phyloP scores from a whole-genome alignment of 2,329 filamentous ascomycete genomes.

The Periconia digitata region DNA sequence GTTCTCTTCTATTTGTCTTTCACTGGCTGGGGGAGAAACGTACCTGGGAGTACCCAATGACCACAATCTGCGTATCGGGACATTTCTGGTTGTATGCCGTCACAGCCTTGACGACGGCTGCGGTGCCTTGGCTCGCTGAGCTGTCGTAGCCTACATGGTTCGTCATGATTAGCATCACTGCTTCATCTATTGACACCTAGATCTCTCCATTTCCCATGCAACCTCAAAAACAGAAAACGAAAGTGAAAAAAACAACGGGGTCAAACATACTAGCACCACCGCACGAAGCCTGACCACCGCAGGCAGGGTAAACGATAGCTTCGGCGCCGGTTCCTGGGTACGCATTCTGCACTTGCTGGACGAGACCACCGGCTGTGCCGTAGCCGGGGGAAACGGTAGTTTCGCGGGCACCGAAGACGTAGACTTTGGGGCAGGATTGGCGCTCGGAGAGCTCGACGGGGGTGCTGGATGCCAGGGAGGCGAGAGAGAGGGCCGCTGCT shows the following conservation, averaged over 20 bases:
- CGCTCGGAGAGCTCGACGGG: slow-evolving; percentile 41
- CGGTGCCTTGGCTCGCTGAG: slow-evolving; percentile 60
- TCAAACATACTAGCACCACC: slow-evolving; percentile 50
- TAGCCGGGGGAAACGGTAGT: slow-evolving; percentile 46
- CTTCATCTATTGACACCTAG: too few relatives aligned
- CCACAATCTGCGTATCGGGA: slow-evolving; percentile 59
- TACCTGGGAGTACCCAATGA: slow-evolving; percentile 66
- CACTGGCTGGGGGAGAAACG: slow-evolving; percentile 1
- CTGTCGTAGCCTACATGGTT: slow-evolving; percentile 54
- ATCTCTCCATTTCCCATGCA: too few relatives aligned
- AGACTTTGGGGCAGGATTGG: slow-evolving; percentile 45
- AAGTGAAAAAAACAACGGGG: background rate
- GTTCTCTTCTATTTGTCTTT: background rate
- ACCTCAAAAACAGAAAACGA: too few relatives aligned
- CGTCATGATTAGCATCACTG: too few relatives aligned
- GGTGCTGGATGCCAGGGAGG: slow-evolving; percentile 36
- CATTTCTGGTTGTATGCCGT: slow-evolving; percentile 60
- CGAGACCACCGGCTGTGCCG: slow-evolving; percentile 44
- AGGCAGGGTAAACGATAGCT: slow-evolving; percentile 56
- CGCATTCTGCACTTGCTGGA: slow-evolving; percentile 45
- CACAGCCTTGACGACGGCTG: slow-evolving; percentile 61
- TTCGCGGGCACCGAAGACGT: slow-evolving; percentile 49
- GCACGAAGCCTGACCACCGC: slow-evolving; percentile 61
- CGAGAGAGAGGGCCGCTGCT: slow-evolving; percentile 29
- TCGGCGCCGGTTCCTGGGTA: slow-evolving; percentile 45